These are phyloP conservation scores for Yamadazyma sp. DNA, from an alignment of 805 yeast species.

Conservation along the genomic window DNA sequence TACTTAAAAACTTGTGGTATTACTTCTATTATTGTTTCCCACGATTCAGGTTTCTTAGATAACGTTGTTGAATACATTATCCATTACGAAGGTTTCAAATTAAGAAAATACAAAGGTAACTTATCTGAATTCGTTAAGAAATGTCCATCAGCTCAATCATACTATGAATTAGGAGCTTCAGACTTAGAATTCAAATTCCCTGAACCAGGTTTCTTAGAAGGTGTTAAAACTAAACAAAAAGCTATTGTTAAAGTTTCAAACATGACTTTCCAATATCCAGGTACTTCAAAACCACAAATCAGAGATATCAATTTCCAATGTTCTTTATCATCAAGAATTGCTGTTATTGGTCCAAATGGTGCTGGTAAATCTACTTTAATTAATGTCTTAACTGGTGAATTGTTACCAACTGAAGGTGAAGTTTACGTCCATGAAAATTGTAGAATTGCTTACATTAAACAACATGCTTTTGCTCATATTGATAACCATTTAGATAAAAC, in stretches of 20 bases:
- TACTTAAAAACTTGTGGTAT: conserved; percentile 98
- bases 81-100: conserved; percentile 99
- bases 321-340: conserved; percentile 99
- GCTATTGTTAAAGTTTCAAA: conserved; percentile 97
- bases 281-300: conserved; percentile 96
- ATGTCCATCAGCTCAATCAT: conserved; percentile 98
- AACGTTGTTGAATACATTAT: conserved; percentile 96
- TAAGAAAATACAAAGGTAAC: conserved; percentile 99
- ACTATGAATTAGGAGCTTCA: conserved; percentile 98
- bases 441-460: conserved; percentile 99
- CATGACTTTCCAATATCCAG: conserved; percentile 99
- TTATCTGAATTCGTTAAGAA: conserved; percentile 97
- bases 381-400: conserved; percentile 99
- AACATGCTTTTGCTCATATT: conserved; percentile 99
- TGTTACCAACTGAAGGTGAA: conserved; percentile 97
- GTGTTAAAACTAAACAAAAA: conserved; percentile 99
- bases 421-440: conserved; percentile 99
- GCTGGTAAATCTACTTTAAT: conserved; percentile 99
- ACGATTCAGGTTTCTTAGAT: conserved; percentile 99
- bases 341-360: conserved; percentile 99
- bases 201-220: conserved; percentile 99
- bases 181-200: conserved; percentile 97
- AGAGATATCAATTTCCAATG: conserved; percentile 93
- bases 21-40: conserved; percentile 97
- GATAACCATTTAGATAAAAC: conserved; percentile 99